phyloP scores from a whole-genome alignment of 108 stramenopile species.

The Stephanodiscus triporus region DNA sequence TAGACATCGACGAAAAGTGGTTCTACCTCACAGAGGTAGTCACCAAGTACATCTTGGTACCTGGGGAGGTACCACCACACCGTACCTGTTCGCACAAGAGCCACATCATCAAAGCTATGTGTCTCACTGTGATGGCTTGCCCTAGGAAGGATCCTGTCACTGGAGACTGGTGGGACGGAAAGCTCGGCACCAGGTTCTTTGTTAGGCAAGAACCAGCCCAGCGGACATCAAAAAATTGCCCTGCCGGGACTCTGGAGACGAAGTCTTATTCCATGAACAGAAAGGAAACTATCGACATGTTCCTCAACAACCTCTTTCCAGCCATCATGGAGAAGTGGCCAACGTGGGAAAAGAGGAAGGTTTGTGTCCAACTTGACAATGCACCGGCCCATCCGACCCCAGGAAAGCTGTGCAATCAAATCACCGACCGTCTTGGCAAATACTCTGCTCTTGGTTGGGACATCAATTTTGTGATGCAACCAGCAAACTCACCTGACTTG shows the following conservation, averaged over 20 bases:
- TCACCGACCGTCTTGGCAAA: background rate
- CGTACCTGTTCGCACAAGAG: slow-evolving; percentile 1
- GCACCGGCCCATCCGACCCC: slow-evolving; percentile 5
- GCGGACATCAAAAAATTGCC: background rate
- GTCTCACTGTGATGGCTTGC: slow-evolving; percentile 4
- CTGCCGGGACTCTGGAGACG: background rate
- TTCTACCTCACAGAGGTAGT: background rate
- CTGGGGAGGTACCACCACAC: background rate
- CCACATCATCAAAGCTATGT: slow-evolving; percentile 21
- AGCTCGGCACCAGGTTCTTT: slow-evolving; percentile 9
- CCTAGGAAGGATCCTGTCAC: slow-evolving; percentile 4
- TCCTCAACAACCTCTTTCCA: background rate
- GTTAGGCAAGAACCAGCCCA: background rate
- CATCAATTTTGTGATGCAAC: background rate
- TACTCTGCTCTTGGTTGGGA: background rate
- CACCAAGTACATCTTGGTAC: background rate
- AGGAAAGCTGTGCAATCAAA: background rate
- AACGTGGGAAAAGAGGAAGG: background rate
- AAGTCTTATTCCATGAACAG: background rate
- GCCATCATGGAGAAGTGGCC: slow-evolving; percentile 5
- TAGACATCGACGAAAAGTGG: slow-evolving; percentile 30
- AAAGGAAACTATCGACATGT: background rate
- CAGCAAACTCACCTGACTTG: slow-evolving; percentile 12
- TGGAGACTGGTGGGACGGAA: slow-evolving; percentile 18
- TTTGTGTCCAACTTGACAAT: slow-evolving; percentile 16